Evolutionary conservation across 768 basidiomycete genomes (phyloP).

Genomic region (Stropharia rugosoannulata): DNA sequence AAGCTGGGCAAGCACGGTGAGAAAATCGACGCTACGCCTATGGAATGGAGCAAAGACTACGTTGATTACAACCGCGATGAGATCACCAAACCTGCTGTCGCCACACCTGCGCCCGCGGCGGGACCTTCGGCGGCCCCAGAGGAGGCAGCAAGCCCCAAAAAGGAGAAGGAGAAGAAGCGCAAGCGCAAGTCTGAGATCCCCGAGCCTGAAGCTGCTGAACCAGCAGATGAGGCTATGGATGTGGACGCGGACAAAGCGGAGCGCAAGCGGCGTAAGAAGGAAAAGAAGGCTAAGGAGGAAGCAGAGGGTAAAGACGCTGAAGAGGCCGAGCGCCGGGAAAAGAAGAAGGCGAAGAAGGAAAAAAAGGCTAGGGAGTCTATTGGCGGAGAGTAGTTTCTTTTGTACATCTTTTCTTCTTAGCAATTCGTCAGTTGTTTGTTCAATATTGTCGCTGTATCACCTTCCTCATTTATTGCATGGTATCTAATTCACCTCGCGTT

Average conservation of each 20-base stretch:
- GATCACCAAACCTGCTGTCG: conserved; percentile 2
- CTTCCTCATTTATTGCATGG: conserved; percentile 4
- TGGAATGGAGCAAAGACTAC: conserved; percentile 90
- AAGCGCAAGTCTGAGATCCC: conserved; percentile 72
- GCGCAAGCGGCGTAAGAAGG: conserved; percentile 60
- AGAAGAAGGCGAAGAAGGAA: conserved; percentile 68
- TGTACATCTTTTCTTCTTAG: not conserved
- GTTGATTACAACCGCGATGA: conserved; percentile 85
- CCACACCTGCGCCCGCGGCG: conserved; percentile 35
- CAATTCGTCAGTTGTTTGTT: not conserved
- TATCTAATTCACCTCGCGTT: conserved; percentile 14
- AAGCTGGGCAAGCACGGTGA: conserved; percentile 95
- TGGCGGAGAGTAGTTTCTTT: conserved; percentile 31
- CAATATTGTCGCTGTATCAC: conserved; percentile 7
- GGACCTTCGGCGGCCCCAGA: conserved; percentile 23
- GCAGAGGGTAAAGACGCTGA: conserved; percentile 32
- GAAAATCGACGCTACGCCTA: conserved; percentile 83
- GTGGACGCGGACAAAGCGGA: conserved; percentile 51
- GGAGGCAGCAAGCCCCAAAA: conserved; percentile 22
- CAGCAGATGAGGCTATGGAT: conserved; percentile 18
- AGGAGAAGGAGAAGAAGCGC: conserved; percentile 77
- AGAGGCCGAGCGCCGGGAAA: conserved; percentile 57
- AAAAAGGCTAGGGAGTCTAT: conserved; percentile 52
- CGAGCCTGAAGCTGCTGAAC: conserved; percentile 37
- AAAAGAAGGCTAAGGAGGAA: conserved; percentile 53